Conservation (phyloP, 179 eudicot genomes). For the Silene noctiflora region DNA sequence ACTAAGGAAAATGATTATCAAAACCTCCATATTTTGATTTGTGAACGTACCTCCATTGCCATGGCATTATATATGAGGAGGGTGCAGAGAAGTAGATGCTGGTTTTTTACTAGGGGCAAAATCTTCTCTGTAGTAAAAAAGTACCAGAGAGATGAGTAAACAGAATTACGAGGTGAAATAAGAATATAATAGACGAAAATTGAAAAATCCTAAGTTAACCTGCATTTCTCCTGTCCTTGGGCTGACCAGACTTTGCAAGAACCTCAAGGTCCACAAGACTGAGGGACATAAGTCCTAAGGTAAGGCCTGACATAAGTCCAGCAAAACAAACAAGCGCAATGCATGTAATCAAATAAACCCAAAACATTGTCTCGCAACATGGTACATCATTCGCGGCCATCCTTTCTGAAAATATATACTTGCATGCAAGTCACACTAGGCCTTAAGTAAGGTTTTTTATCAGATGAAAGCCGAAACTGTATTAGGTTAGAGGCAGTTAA, state of each 20-base stretch:
- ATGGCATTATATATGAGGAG: conserved; percentile 68
- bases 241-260: conserved; percentile 67
- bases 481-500: neutral
- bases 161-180: neutral
- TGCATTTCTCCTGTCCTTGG: conserved; percentile 62
- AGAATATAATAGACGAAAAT: neutral
- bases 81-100: conserved; percentile 64
- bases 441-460: neutral
- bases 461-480: conserved; percentile 7
- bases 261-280: conserved; percentile 87
- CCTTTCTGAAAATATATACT: neutral
- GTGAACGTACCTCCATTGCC: conserved; percentile 67
- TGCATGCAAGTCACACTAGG: neutral
- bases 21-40: neutral
- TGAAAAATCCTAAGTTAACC: conserved; percentile 28
- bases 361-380: conserved; percentile 76
- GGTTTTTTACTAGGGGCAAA: conserved; percentile 65
- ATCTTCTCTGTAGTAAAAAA: conserved; percentile 50
- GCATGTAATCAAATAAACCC: conserved; percentile 59
- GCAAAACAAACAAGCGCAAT: conserved; percentile 64
- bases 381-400: conserved; percentile 86
- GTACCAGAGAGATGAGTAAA: conserved; percentile 14
- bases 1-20: neutral
- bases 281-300: conserved; percentile 83
- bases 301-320: conserved; percentile 86